phyloP scores from a whole-genome alignment of 108 stramenopile species.

The Cyclotella kingstonii region DNA sequence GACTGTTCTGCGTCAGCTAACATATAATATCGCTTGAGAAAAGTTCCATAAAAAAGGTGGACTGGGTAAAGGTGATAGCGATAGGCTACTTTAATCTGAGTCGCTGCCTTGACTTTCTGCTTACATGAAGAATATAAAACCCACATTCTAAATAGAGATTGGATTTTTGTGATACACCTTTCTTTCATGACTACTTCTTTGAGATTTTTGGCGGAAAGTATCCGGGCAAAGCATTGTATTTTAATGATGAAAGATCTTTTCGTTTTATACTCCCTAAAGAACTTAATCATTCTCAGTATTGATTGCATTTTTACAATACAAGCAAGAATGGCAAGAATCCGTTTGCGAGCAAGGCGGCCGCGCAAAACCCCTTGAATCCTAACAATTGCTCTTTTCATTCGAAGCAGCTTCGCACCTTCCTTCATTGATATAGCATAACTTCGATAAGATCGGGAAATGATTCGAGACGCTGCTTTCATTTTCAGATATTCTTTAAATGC shows the following conservation, averaged over 20 bases:
- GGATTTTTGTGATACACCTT: slow-evolving; percentile 61
- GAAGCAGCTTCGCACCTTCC: slow-evolving; percentile 34
- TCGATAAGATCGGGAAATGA: slow-evolving; percentile 36
- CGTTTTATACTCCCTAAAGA: slow-evolving; percentile 14
- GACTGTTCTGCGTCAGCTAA: slow-evolving; percentile 29
- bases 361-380: slow-evolving; percentile 40
- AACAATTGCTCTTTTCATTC: slow-evolving; percentile 25
- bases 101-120: slow-evolving; percentile 15
- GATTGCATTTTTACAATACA: slow-evolving; percentile 33
- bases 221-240: slow-evolving; percentile 17
- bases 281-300: slow-evolving; percentile 11
- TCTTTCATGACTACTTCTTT: slow-evolving; percentile 17
- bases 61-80: slow-evolving; percentile 41
- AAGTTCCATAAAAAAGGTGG: slow-evolving; percentile 35
- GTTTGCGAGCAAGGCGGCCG: slow-evolving; percentile 30
- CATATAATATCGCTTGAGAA: slow-evolving; percentile 49
- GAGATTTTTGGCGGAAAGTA: slow-evolving; percentile 9
- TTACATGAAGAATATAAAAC: slow-evolving; percentile 9
- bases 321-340: slow-evolving; percentile 16
- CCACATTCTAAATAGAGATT: slow-evolving; percentile 61
- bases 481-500: slow-evolving; percentile 20
- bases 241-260: slow-evolving; percentile 21
- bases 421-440: slow-evolving; percentile 22
- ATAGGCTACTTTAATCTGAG: slow-evolving; percentile 37
- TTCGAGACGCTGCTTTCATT: slow-evolving; percentile 35